Conservation (phyloP, 1,139 yeast genomes). For the Yamadazyma friedrichii region DNA sequence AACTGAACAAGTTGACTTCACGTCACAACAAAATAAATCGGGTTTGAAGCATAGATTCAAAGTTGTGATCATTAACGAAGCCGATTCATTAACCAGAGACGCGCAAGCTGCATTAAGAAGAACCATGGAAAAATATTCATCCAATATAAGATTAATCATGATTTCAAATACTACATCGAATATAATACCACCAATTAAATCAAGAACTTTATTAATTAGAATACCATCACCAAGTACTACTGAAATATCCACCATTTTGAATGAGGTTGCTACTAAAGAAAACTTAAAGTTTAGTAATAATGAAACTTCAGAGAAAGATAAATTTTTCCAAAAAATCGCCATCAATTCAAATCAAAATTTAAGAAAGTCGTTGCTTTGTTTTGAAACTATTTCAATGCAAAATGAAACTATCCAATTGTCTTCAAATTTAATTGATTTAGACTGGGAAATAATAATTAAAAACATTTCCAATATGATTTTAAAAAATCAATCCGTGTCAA, state of each 20-base stretch:
- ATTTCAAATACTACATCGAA: slow-evolving; percentile 88
- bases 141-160: slow-evolving; percentile 79
- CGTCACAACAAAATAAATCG: slow-evolving; percentile 19
- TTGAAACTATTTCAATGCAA: slow-evolving; percentile 84
- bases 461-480: slow-evolving; percentile 61
- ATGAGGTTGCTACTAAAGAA: slow-evolving; percentile 58
- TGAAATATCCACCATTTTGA: slow-evolving; percentile 58
- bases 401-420: slow-evolving; percentile 47
- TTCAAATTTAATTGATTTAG: slow-evolving; percentile 51
- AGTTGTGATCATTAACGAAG: slow-evolving; percentile 91
- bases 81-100: slow-evolving; percentile 87
- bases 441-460: slow-evolving; percentile 81
- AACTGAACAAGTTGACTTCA: slow-evolving; percentile 85
- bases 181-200: slow-evolving; percentile 89
- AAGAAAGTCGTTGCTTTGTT: slow-evolving; percentile 71
- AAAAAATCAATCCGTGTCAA: slow-evolving; percentile 65
- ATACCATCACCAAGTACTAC: slow-evolving; percentile 73
- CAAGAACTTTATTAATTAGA: slow-evolving; percentile 84
- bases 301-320: slow-evolving; percentile 15
- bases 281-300: slow-evolving; percentile 38
- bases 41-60: slow-evolving; percentile 68
- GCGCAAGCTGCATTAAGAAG: slow-evolving; percentile 97
- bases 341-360: slow-evolving; percentile 63
- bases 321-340: slow-evolving; percentile 55
- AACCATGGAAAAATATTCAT: slow-evolving; percentile 96